Base-by-base conservation (phyloP, 2,329 filamentous ascomycete genomes). In the Xylaria polymorpha region DNA sequence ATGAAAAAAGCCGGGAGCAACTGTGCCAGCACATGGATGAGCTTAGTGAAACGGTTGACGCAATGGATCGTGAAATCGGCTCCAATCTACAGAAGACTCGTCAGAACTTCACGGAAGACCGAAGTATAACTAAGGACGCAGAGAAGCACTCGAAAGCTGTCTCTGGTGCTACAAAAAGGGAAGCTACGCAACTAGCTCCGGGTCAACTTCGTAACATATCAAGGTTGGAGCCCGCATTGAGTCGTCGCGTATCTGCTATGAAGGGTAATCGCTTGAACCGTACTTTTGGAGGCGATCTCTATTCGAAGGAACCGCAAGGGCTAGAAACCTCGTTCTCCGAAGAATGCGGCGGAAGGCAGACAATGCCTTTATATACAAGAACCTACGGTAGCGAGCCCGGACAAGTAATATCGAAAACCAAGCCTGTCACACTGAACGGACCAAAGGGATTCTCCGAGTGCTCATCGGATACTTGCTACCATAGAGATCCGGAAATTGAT, bases 321-420 rank as follows among this genome's bases (percentile, higher is more conserved):
- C 76, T 86, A 41, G 82, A 87, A 71, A 83, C 81, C 7, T 83
- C 82, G 46, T 86, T 83, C 71, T 74, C 76, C 4, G 79, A 83
- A 67, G 86, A 87, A 71, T 79, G 78, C 61, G 79, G 78, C 15
- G 80, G 78, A 7, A 73, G 72, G 32, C 66, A 79, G 7, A 78
- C 80, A 0, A 71, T 76, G 74, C 80, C 83, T 12, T 72, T 79
- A 0, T 79, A 79, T 64, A 78, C 79, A 18, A 84, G 80, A 70
- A 75, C 74, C 0, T 80, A 82, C 59, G 76, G 76, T 14, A 62
- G 61, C 50, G 72, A 75, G 15, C 58, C 73, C 12, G 67, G 58
- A 22, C 64, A 72, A 62, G 43, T 53, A 41, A n/a, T 41, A 14
- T 37, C 63, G n/a, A 51, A 5, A 43, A 53, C 60, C 4, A 25